Evolutionary conservation across 1,284 basidiomycete genomes (phyloP).

Genomic region (Naganishia cerealis): DNA sequence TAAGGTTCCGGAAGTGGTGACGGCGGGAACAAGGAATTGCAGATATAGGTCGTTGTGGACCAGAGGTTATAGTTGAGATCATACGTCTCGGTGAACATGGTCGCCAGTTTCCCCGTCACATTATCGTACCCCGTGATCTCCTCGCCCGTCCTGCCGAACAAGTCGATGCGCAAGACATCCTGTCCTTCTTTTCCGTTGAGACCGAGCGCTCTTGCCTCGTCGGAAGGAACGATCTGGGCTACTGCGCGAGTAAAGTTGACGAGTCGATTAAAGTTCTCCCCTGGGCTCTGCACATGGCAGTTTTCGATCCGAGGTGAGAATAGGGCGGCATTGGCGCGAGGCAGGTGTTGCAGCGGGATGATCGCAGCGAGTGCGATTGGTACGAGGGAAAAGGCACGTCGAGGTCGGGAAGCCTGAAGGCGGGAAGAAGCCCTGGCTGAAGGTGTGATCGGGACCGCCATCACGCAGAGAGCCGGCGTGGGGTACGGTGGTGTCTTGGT

Average conservation of each 20-base stretch:
- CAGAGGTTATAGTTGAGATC: slow-evolving; percentile 74
- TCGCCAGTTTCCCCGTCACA: slow-evolving; percentile 68
- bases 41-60: slow-evolving; percentile 70
- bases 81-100: slow-evolving; percentile 76
- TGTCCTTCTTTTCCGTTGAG: slow-evolving; percentile 43
- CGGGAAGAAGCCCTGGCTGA: too few species aligned
- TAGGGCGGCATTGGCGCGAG: slow-evolving; percentile 10
- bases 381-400: not conserved
- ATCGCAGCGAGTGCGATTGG: not conserved
- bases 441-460: not conserved
- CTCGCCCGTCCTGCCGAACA: slow-evolving; percentile 50
- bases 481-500: too few species aligned
- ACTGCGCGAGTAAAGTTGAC: slow-evolving; percentile 65
- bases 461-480: not conserved
- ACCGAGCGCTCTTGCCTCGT: slow-evolving; percentile 48
- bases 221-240: slow-evolving; percentile 64
- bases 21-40: slow-evolving; percentile 70
- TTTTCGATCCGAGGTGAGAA: slow-evolving; percentile 25
- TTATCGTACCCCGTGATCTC: slow-evolving; percentile 64
- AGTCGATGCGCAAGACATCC: slow-evolving; percentile 49
- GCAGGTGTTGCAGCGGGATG: not conserved
- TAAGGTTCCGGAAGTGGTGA: slow-evolving; percentile 61
- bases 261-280: slow-evolving; percentile 15
- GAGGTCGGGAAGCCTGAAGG: not conserved
- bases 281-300: slow-evolving; percentile 1